Conservation (phyloP, 305 asterid species). For the Plantago coronopus region DNA sequence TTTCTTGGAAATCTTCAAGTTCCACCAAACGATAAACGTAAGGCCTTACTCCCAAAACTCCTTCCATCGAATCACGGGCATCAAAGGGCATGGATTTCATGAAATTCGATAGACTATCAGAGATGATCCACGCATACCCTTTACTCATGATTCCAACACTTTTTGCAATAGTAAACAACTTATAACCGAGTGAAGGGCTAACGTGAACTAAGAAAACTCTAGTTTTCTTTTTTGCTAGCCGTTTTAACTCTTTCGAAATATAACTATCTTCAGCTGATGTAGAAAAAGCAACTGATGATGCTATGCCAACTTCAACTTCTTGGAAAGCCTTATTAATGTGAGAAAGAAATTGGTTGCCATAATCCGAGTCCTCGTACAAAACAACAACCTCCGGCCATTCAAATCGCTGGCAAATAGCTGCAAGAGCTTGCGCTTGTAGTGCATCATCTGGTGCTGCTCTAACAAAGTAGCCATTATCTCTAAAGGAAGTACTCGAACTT, state of each 20-base stretch:
- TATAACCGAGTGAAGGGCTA: conserved; percentile 42
- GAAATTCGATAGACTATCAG: conserved; percentile 42
- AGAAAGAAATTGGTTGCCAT: conserved; percentile 39
- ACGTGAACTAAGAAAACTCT: conserved; percentile 58
- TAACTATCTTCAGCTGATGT: conserved; percentile 25
- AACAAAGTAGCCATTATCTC: conserved; percentile 36
- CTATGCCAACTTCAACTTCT: conserved; percentile 30
- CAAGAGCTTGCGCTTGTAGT: conserved; percentile 49
- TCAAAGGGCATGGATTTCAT: conserved; percentile 28
- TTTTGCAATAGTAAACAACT: conserved; percentile 48
- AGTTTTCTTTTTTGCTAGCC: conserved; percentile 31
- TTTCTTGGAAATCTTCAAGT: neutral
- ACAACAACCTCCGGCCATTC: conserved; percentile 43
- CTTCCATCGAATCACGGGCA: conserved; percentile 15
- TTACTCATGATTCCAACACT: conserved; percentile 40
- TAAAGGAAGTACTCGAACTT: conserved; percentile 25
- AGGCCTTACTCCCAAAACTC: conserved; percentile 10
- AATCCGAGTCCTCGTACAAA: conserved; percentile 44
- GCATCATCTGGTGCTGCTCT: conserved; percentile 40
- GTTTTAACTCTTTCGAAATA: conserved; percentile 30
- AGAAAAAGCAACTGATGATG: conserved; percentile 32
- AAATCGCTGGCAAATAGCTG: conserved; percentile 39
- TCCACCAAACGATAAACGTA: neutral
- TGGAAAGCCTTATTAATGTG: conserved; percentile 37
- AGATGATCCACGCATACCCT: conserved; percentile 59